A percentile compares a stretch with the other conserved stretches of the same genome.
phyloP scores from a whole-genome alignment of 352 stramenopile genomes.

The Phytophthora podocarpi region DNA sequence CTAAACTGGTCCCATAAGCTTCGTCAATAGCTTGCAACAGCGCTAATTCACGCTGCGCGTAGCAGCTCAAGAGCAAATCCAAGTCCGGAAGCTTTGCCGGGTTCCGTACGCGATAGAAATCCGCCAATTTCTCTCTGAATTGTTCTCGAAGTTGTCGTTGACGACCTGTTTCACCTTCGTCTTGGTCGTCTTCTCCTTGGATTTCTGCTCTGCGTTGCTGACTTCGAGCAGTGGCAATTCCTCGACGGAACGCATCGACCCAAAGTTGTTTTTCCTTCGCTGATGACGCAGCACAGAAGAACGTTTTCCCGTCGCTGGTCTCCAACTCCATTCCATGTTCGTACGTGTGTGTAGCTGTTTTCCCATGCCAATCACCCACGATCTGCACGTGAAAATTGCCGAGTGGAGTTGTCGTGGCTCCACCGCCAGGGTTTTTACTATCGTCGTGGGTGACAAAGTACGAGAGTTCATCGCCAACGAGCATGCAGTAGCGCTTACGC shows the following conservation, averaged over 20 bases:
- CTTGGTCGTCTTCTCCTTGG: background rate
- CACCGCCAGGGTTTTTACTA: constrained; percentile 45
- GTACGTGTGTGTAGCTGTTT: constrained; percentile 58
- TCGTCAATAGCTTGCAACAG: constrained; percentile 56
- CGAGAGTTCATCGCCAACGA: constrained; percentile 52
- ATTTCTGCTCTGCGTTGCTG: constrained; percentile 7
- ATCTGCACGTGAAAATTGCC: constrained; percentile 53
- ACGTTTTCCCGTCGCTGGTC: constrained; percentile 65
- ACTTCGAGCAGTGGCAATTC: constrained; percentile 42
- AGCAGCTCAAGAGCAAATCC: constrained; percentile 54
- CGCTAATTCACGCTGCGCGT: constrained; percentile 47
- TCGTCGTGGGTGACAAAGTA: constrained; percentile 81
- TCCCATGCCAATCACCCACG: constrained; percentile 74
- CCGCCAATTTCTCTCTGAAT: constrained; percentile 44
- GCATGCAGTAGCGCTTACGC: constrained; percentile 76
- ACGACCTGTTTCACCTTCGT: constrained; percentile 8
- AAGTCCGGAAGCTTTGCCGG: constrained; percentile 54
- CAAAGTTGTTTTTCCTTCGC: constrained; percentile 64
- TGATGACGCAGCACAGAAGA: constrained; percentile 68
- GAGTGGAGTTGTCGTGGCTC: constrained; percentile 26
- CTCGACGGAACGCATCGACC: constrained; percentile 64
- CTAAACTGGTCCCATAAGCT: constrained; percentile 40
- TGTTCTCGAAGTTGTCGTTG: constrained; percentile 31
- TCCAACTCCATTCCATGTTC: constrained; percentile 73
- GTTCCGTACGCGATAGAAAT: constrained; percentile 68